Evolutionary conservation across 805 yeast genomes (phyloP), one percentile per base, ranked within the genome.

Genomic region (Grigorovia yakushimaensis): DNA sequence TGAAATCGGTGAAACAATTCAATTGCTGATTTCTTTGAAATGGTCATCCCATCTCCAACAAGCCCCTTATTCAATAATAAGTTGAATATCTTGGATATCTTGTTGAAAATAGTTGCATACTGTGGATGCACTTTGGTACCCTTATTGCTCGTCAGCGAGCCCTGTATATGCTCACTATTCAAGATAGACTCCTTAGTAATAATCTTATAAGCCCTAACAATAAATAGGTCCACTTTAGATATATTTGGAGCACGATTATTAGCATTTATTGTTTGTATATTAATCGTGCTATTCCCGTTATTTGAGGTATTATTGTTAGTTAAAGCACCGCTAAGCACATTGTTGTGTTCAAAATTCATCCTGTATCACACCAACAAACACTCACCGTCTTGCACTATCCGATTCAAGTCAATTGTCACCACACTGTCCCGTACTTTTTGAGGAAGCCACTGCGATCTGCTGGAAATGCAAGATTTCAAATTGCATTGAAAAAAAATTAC

Each of bases 1-100:
- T 61, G 66, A 41, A 64, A 64, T 27, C 65, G 48, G 46, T 64
- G 67, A 45, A 56, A 64, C 23, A 64, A 42, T 45, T 64, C 68
- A 20, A 64, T 61, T 13, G 64, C 55, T 1, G 67, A 63, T 41
- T 64, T 64, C 17, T 67, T 67, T 10, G 65, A 59, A 1, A 60
- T 55, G 2, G 65, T 52, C 37, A 33, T 33, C 21, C 55, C 62
- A 47, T 61, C 63, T 33, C 54, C 57, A 23, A 60, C 52, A 11
- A 56, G 45, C 0, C 61, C 65, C 5, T 56, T 53, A 2, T 64
- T 52, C 23, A 60, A 48, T 13, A 61, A 49, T 8, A 63, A 55
- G 42, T 53, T 57, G 49, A 60, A 62, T 4, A 64, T 53, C 40
- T 60, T 61, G 7, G 68, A 61, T 7, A 61, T 51, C 37, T 56